Evolutionary conservation across 1,284 basidiomycete species (phyloP).

Genomic region (Trichosporon coremiiforme): DNA sequence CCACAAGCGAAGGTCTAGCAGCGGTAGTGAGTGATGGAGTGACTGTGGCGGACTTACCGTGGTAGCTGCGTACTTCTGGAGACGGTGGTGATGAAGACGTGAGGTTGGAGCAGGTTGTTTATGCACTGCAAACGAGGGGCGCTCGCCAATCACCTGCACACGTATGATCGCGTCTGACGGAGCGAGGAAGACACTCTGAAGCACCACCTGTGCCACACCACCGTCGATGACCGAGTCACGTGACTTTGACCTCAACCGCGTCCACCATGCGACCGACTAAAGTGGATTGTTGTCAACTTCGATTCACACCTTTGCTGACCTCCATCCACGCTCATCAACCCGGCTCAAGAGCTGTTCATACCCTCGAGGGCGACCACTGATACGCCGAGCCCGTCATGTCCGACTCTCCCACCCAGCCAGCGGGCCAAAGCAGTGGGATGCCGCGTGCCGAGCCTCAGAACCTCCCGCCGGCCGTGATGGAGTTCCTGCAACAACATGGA

Average conservation of each 20-base stretch:
- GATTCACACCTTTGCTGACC: not conserved
- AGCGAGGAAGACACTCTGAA: not conserved
- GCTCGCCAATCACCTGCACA: not conserved
- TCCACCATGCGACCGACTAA: not conserved
- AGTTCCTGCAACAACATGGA: constrained; percentile 81
- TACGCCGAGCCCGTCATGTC: constrained; percentile 36
- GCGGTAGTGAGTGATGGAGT: too few species aligned
- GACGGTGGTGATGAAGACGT: not conserved
- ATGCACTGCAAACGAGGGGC: too few species aligned
- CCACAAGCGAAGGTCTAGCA: too few species aligned
- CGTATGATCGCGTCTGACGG: not conserved
- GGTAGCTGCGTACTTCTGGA: not conserved
- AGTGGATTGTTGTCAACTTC: constrained; percentile 13
- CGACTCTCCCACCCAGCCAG: constrained; percentile 36
- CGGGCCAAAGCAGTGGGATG: constrained; percentile 29
- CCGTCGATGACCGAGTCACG: constrained; percentile 14
- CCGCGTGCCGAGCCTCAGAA: constrained; percentile 40
- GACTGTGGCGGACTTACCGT: not conserved
- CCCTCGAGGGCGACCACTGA: constrained; percentile 2
- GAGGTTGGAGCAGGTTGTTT: not conserved
- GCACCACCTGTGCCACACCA: not conserved
- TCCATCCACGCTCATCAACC: constrained; percentile 23
- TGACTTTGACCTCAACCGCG: not conserved
- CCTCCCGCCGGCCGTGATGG: constrained; percentile 66
- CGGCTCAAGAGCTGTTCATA: constrained; percentile 12